These are phyloP conservation scores for Phytophthora citricola DNA, from an alignment of 352 stramenopile species.

Conservation along the genomic window DNA sequence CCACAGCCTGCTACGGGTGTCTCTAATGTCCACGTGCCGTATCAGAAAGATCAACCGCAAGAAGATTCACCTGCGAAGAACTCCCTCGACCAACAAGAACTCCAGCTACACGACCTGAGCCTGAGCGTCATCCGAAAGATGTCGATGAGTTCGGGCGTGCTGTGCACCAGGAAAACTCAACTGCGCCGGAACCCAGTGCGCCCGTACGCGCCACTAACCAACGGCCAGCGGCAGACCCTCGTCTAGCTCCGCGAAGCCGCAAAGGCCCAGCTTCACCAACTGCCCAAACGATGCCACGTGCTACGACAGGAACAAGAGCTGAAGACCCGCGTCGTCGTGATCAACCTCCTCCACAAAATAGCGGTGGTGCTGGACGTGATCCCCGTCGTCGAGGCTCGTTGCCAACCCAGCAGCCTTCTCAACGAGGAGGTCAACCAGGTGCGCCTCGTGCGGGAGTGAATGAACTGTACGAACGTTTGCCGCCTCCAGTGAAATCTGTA, in stretches of 20 bases:
- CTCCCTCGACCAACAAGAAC: conserved; percentile 25
- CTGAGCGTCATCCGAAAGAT: conserved; percentile 22
- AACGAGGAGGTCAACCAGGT: conserved; percentile 9
- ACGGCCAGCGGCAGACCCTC: conserved; percentile 30
- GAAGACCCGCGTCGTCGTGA: conserved; percentile 51
- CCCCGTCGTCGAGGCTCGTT: conserved; percentile 45
- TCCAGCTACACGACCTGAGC: conserved; percentile 11
- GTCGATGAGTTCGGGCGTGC: conserved; percentile 71
- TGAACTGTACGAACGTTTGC: conserved; percentile 70
- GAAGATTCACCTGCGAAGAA: conserved; percentile 22
- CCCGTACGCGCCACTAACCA: conserved; percentile 7
- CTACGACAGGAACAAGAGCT: conserved; percentile 11
- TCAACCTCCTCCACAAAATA: conserved; percentile 20
- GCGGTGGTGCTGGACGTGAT: conserved; percentile 32
- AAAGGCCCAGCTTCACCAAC: conserved; percentile 16
- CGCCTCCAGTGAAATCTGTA: conserved; percentile 48
- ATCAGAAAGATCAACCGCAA: conserved; percentile 45
- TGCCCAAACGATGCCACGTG: conserved; percentile 7
- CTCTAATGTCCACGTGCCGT: conserved; percentile 57
- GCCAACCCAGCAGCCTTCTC: conserved; percentile 21
- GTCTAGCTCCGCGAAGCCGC: conserved; percentile 27
- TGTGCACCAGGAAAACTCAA: conserved; percentile 27
- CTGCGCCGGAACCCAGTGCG: conserved; percentile 9
- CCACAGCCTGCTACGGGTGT: conserved; percentile 63
- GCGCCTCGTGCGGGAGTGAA: conserved; percentile 22